phyloP scores from a whole-genome alignment of 108 stramenopile genomes.

The Nannochloropsis salina region DNA sequence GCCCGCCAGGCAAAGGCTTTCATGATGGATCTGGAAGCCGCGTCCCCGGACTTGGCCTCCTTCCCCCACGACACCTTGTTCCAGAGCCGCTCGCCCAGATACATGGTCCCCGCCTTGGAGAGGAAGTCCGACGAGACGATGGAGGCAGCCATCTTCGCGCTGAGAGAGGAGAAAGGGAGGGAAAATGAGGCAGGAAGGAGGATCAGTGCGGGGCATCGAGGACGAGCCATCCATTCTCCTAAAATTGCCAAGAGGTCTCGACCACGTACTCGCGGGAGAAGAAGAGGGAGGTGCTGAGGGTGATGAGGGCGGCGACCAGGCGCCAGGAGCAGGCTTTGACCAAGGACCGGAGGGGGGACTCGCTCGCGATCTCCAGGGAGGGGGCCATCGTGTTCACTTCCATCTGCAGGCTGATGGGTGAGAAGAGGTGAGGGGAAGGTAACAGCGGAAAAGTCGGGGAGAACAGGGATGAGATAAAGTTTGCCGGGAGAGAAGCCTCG shows the following conservation, averaged over 20 bases:
- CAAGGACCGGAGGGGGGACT: slow-evolving; percentile 58
- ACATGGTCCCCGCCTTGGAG: slow-evolving; percentile 87
- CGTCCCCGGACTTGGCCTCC: slow-evolving; percentile 61
- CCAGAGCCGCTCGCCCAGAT: slow-evolving; percentile 87
- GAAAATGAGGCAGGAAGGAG: slow-evolving; percentile 15
- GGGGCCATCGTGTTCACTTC: slow-evolving; percentile 10
- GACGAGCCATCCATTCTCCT: too few relatives aligned
- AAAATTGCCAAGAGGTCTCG: neutral
- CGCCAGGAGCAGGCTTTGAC: slow-evolving; percentile 81
- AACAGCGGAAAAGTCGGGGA: neutral
- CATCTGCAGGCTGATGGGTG: neutral
- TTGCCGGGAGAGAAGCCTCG: too few relatives aligned
- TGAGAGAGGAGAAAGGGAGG: slow-evolving; percentile 34
- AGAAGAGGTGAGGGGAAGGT: neutral
- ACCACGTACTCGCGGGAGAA: slow-evolving; percentile 22
- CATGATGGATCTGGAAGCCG: slow-evolving; percentile 65
- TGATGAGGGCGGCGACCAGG: slow-evolving; percentile 78
- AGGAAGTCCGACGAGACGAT: slow-evolving; percentile 91
- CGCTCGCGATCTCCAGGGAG: neutral
- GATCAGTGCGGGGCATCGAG: too few relatives aligned
- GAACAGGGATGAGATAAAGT: neutral
- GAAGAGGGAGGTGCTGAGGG: slow-evolving; percentile 70
- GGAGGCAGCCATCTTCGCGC: slow-evolving; percentile 58
- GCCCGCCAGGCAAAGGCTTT: slow-evolving; percentile 89
- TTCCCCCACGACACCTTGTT: slow-evolving; percentile 63